Conservation (phyloP, 2,329 filamentous ascomycete species). For the Ceratocystis eucalypticola region DNA sequence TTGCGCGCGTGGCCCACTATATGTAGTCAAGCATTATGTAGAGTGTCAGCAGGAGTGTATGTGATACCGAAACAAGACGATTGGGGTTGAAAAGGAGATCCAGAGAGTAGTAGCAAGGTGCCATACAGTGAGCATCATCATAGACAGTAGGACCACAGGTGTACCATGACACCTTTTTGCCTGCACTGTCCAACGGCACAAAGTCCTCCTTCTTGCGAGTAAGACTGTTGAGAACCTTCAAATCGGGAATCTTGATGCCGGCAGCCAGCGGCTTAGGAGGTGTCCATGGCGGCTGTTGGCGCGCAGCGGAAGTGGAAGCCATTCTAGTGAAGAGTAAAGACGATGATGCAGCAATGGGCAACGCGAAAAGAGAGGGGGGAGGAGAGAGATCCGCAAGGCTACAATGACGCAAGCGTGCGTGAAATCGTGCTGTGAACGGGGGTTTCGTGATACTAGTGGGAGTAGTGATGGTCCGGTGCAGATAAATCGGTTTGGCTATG, state of each 20-base stretch:
- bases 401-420: not conserved
- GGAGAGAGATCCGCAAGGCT: not conserved
- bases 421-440: not conserved
- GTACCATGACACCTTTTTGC: conserved; percentile 34
- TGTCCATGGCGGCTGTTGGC: conserved; percentile 19
- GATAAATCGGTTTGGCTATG: conserved; percentile 2
- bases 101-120: not conserved
- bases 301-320: conserved; percentile 15
- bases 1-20: conserved; percentile 66
- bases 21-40: not conserved
- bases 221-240: conserved; percentile 19
- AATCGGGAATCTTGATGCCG: conserved; percentile 14
- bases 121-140: conserved; percentile 53
- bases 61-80: conserved; percentile 7
- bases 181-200: conserved; percentile 19
- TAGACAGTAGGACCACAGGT: conserved; percentile 80
- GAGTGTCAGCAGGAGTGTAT: not conserved
- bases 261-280: conserved; percentile 12
- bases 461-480: conserved; percentile 6
- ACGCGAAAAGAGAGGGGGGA: not conserved
- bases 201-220: conserved; percentile 20
- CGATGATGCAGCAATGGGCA: not conserved
- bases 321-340: conserved; percentile 9
- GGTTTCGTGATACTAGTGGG: not conserved
- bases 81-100: not conserved